Percentiles rank a stretch among this genome's conserved stretches.
phyloP scores from a whole-genome alignment of 2,329 filamentous ascomycete genomes.

The Trichoderma asperellum region DNA sequence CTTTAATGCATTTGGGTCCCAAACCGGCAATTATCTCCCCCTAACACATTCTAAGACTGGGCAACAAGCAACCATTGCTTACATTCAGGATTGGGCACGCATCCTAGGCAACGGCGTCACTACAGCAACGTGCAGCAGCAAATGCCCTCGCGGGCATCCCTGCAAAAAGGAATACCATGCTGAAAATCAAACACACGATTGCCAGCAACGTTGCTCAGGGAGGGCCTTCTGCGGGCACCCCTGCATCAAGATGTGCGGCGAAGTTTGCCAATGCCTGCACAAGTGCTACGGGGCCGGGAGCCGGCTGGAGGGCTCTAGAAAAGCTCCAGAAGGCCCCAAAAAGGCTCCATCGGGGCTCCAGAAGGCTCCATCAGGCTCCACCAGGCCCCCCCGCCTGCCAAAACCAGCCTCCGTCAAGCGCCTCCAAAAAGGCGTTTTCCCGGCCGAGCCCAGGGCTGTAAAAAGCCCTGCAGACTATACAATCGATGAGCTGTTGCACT shows the following conservation, averaged over 20 bases:
- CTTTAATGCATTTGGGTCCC: conserved; percentile 45
- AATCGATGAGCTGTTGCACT: too few species aligned
- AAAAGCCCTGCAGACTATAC: too few species aligned
- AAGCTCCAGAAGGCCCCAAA: too few species aligned
- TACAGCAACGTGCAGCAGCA: conserved; percentile 29
- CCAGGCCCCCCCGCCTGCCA: too few species aligned
- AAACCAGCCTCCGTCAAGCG: too few species aligned
- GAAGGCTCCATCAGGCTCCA: too few species aligned
- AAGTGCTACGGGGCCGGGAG: not conserved
- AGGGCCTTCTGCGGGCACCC: conserved; percentile 1
- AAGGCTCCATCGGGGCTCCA: too few species aligned
- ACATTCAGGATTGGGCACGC: conserved; percentile 56
- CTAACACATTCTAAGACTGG: conserved; percentile 62
- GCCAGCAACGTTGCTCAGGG: not conserved
- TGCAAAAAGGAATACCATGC: conserved; percentile 34
- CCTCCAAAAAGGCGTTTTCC: too few species aligned
- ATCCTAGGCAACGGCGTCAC: conserved; percentile 31
- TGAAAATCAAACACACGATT: not conserved
- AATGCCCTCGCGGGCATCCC: conserved; percentile 33
- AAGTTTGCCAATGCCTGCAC: not conserved
- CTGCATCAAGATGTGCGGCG: not conserved
- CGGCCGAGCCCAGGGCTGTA: too few species aligned
- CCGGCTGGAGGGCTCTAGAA: too few species aligned
- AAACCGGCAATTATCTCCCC: conserved; percentile 53
- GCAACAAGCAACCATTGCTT: conserved; percentile 54